Evolutionary conservation across 495 filamentous ascomycete genomes (phyloP).

Genomic region (Tuber borchii): DNA sequence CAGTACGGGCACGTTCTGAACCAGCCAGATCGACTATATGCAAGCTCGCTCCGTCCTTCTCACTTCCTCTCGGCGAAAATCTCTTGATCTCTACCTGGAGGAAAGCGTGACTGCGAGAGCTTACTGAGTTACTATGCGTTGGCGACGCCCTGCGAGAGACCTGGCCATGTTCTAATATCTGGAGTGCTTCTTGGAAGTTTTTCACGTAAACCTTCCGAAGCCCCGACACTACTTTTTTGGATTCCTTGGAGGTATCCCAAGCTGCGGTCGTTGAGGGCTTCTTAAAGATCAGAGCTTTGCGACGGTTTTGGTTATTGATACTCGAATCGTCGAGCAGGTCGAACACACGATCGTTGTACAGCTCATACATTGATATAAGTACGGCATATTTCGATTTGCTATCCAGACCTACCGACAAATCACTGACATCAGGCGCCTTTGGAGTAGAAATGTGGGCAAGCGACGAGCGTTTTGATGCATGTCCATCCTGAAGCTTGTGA

Average conservation of each 20-base stretch:
- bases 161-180: constrained; percentile 84
- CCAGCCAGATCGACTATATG: constrained; percentile 91
- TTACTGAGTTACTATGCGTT: constrained; percentile 81
- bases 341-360: constrained; percentile 97
- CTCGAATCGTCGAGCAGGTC: constrained; percentile 65
- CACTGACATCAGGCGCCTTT: constrained; percentile 66
- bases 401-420: constrained; percentile 61
- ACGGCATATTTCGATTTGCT: constrained; percentile 76
- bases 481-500: constrained; percentile 9
- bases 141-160: constrained; percentile 81
- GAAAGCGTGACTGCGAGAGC: constrained; percentile 89
- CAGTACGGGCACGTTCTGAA: constrained; percentile 84
- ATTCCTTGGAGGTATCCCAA: constrained; percentile 34
- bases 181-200: constrained; percentile 77
- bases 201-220: constrained; percentile 82
- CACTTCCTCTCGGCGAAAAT: constrained; percentile 28
- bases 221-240: constrained; percentile 76
- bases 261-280: constrained; percentile 32
- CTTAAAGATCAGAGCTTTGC: constrained; percentile 40
- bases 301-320: constrained; percentile 53
- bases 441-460: constrained; percentile 33
- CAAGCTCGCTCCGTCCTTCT: constrained; percentile 56
- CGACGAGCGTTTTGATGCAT: constrained; percentile 42
- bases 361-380: constrained; percentile 95
- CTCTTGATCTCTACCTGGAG: constrained; percentile 88